These are phyloP conservation scores for Claviceps monticola DNA, from an alignment of 2,329 filamentous ascomycete genomes.

Conservation along the genomic window DNA sequence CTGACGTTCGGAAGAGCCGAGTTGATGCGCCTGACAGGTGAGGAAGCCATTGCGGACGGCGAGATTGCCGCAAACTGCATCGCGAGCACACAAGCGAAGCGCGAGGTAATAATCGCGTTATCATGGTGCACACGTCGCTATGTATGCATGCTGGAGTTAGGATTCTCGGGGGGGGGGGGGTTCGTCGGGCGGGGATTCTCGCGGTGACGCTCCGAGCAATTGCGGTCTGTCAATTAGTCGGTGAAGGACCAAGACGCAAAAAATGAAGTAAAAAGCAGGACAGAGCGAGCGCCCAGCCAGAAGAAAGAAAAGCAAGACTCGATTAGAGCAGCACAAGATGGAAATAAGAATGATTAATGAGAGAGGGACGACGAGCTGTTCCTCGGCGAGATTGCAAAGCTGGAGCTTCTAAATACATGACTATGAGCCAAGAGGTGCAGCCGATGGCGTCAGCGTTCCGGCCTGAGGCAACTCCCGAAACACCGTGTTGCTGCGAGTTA, in stretches of 20 bases:
- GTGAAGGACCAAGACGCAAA: too few relatives aligned
- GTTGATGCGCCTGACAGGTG: constrained; percentile 13
- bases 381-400: too few relatives aligned
- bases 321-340: too few relatives aligned
- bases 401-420: too few relatives aligned
- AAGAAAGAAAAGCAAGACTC: too few relatives aligned
- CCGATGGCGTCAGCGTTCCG: constrained; percentile 6
- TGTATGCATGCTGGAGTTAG: neutral
- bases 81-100: constrained; percentile 19
- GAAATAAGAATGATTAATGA: too few relatives aligned
- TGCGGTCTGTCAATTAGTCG: too few relatives aligned
- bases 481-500: too few relatives aligned
- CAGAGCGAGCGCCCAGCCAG: too few relatives aligned
- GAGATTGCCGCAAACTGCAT: constrained; percentile 13
- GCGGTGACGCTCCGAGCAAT: neutral
- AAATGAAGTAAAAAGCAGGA: too few relatives aligned
- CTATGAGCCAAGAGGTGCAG: neutral
- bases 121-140: constrained; percentile 15
- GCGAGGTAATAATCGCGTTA: constrained; percentile 21
- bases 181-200: neutral
- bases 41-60: constrained; percentile 16
- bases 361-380: neutral
- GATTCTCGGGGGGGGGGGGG: too few relatives aligned
- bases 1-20: constrained; percentile 20
- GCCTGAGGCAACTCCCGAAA: constrained; percentile 3